phyloP scores from a whole-genome alignment of 1,284 basidiomycete genomes.

The Leccinum fallax region DNA sequence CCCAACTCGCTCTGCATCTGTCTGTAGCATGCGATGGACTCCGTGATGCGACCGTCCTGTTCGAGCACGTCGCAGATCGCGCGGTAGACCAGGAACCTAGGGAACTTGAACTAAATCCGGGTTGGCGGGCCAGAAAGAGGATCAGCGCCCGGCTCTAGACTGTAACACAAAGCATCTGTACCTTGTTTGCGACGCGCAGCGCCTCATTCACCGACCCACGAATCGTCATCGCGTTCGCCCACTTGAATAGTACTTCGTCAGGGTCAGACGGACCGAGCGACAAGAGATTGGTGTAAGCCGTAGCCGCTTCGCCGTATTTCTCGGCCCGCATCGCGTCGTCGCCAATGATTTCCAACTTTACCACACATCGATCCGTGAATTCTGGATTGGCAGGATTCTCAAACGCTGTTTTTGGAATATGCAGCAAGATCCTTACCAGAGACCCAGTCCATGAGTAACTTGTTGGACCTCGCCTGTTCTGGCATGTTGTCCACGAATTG shows the following conservation, averaged over 20 bases:
- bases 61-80: not conserved
- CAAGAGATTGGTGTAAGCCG: not conserved
- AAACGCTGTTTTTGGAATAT: not conserved
- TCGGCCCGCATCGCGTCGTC: not conserved
- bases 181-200: not conserved
- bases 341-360: not conserved
- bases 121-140: not conserved
- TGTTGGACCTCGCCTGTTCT: not conserved
- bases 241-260: not conserved
- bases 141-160: not conserved
- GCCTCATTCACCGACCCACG: not conserved
- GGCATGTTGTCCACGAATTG: not conserved
- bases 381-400: not conserved
- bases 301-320: not conserved
- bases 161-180: not conserved
- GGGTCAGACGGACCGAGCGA: not conserved
- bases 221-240: not conserved
- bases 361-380: not conserved
- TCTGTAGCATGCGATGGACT: not conserved
- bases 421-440: not conserved
- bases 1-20: not conserved
- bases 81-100: not conserved
- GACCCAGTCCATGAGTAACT: not conserved
- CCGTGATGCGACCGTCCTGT: not conserved
- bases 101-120: not conserved